Evolutionary conservation across 352 stramenopile species (phyloP), one percentile per base, ranked within the genome.

Genomic region (Thalassiosira delicatula): DNA sequence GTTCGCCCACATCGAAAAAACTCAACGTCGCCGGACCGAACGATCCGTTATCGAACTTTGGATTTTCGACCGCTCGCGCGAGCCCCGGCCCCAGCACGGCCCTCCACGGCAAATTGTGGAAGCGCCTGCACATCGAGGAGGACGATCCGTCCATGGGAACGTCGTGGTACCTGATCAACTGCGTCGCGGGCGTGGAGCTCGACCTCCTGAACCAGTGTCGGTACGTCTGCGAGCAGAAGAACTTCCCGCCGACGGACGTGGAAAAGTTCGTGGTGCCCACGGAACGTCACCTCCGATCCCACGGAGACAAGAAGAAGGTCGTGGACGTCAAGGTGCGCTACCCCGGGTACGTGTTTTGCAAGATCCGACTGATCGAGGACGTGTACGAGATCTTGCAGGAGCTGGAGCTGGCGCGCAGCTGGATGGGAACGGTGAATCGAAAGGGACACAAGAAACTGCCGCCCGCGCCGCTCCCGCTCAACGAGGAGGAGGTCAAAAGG

Each of bases 161-260:
- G 40, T 76, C 66, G 30, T 94, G 90, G 90, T 94, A 94, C 71
- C 70, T 92, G n/a, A 70, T 94, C 25, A 94, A 92, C 71, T 94
- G 90, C 61, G 80, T 93, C 8, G 86, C 86, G 19, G 86, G 85
- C 23, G 54, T 85, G n/a, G 88, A 93, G 84, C 72, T 91, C 35
- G 84, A 91, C 40, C 79, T 91, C 5, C 70, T 93, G 3, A 61
- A 76, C 14, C 83, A 91, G 70, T 85, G 71, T 62, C 79, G 79
- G 25, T 27, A 83, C 37, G 62, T 77, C 7, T 84, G 44, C 27
- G 49, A n/a, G n/a, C n/a, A n/a, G n/a, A n/a, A 70, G 33, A 9
- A 77, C 37, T 82, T 86, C 44, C 72, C 87, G 14, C 27, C 32
- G 4, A 54, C 46, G 7, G 70, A 88, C 57, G 82, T 89, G 3